These are phyloP conservation scores for Malus hybrid DNA, from an alignment of 331 rosid genomes.

Conservation along the genomic window DNA sequence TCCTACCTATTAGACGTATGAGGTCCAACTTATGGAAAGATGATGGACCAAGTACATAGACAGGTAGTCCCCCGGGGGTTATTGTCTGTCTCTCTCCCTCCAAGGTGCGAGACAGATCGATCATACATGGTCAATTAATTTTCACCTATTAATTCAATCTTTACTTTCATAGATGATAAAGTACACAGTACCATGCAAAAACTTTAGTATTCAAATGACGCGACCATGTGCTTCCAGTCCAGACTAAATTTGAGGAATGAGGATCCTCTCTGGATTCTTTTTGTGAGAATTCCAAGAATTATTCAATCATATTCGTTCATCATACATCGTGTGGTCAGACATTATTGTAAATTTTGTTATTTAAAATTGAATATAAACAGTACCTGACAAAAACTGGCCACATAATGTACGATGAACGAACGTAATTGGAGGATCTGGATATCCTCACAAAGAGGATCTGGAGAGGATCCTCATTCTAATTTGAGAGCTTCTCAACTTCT, in stretches of 20 bases:
- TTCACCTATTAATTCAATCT: background rate
- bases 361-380: too few relatives aligned
- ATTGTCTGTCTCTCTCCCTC: conserved; percentile 11
- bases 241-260: background rate
- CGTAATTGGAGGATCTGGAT: too few relatives aligned
- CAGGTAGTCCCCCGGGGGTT: conserved; percentile 27
- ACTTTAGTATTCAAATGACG: background rate
- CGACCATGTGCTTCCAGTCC: background rate
- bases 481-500: too few relatives aligned
- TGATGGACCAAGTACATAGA: background rate
- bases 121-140: background rate
- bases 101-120: conserved; percentile 53
- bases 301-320: too few relatives aligned
- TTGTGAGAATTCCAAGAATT: too few relatives aligned
- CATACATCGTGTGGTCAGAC: too few relatives aligned
- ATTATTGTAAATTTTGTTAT: too few relatives aligned
- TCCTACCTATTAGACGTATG: background rate
- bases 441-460: too few relatives aligned
- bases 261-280: rapidly evolving
- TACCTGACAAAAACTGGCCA: rapidly evolving
- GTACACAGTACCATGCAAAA: conserved; percentile 50
- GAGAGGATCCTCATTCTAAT: too few relatives aligned
- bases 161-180: conserved; percentile 5
- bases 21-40: background rate
- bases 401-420: too few relatives aligned